Base-by-base conservation (phyloP, 2,329 filamentous ascomycete genomes). In the Apiospora saccharicola region DNA sequence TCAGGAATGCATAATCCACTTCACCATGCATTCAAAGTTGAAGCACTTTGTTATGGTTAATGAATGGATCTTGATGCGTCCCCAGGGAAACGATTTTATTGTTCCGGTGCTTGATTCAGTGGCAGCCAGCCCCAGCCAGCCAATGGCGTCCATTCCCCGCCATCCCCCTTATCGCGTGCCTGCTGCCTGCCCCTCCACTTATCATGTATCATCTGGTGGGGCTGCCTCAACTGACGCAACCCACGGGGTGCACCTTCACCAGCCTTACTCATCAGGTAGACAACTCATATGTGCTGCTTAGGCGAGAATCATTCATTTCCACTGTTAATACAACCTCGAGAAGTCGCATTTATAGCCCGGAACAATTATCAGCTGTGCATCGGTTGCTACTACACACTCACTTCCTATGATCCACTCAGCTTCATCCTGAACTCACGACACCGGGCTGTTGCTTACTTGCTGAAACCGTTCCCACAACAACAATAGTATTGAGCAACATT, bases 101-200 rank as follows among this genome's bases (percentile, higher is more conserved):
- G 37, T 41, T 10, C 37, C 37, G 10, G 37, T 41, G 37, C 37
- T 41, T 41, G 5, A 2, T 10, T 10, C 37, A 41, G 37, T 41
- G 37, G 8, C 37, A 41, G 37, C 37, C 37, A 41, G 37, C 37
- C 5, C 37, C 37, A 41, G 57, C 47, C 47, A 12, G 24, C 19
- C 16, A 67, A 43, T 44, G 41, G 26, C 6, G 44, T 68, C n/a
- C 26, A 19, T 14, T 8, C 67, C 67, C 67, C 67, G 67, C 67
- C 41, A 30, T 44, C 37, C 24, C 24, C 41, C 41, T 46, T 68
- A 46, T 68, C 41, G 67, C 24, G 44, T 13, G 24, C n/a, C 64
- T 68, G 64, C 43, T 47, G 67, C 67, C 67, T 68, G 67, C 67
- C 24, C 67, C 67, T 68, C 44, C 41, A 46, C 41, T 46, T 47